Evolutionary conservation across 371 early-diverging fungal species (phyloP).

Genomic region (Rhizomucor miehei): DNA sequence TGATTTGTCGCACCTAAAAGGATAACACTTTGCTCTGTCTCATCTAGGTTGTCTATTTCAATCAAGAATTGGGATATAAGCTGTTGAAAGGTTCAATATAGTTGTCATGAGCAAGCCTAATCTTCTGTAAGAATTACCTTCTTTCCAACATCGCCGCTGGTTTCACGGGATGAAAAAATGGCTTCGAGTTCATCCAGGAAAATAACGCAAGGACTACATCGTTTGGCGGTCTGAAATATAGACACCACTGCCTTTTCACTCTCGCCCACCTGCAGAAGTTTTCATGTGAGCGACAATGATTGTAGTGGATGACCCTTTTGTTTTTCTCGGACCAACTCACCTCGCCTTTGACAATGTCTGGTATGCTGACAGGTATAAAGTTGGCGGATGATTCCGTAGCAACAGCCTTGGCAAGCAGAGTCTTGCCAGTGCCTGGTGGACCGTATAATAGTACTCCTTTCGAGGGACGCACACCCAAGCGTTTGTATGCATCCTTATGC

Average conservation of each 20-base stretch:
- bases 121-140: too few relatives aligned
- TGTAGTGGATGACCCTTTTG: constrained; percentile 19
- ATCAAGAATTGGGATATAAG: constrained; percentile 72
- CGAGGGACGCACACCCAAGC: constrained; percentile 66
- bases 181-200: constrained; percentile 99
- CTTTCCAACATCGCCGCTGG: constrained; percentile 59
- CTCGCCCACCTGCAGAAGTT: constrained; percentile 77
- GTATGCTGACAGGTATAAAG: constrained; percentile 91
- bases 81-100: too few relatives aligned
- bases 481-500: constrained; percentile 56
- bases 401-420: constrained; percentile 85
- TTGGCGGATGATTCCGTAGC: constrained; percentile 91
- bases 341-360: constrained; percentile 94
- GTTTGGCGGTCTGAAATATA: constrained; percentile 87
- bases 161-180: constrained; percentile 65
- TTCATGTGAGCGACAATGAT: constrained; percentile 12
- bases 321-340: constrained; percentile 23
- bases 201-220: constrained; percentile 92
- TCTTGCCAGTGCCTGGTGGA: constrained; percentile 94
- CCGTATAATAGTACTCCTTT: constrained; percentile 79
- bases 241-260: constrained; percentile 88
- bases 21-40: constrained; percentile 50
- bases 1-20: constrained; percentile 91
- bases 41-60: constrained; percentile 74
- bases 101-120: too few relatives aligned